phyloP scores from a whole-genome alignment of 139 green algal species.

The Yamagishiella unicocca region DNA sequence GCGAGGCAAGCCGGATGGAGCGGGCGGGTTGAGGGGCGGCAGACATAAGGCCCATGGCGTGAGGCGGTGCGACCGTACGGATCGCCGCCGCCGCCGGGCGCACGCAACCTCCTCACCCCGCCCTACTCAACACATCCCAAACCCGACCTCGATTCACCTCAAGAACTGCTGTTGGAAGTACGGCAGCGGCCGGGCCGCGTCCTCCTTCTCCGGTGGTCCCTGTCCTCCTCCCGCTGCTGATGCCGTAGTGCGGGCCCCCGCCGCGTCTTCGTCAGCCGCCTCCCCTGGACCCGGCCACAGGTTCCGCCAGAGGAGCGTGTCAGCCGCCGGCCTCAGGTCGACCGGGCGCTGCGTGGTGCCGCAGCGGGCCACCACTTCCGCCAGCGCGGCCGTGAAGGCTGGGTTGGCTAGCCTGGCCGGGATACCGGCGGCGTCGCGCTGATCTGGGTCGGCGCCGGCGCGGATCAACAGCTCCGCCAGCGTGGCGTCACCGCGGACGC shows the following conservation, averaged over 20 bases:
- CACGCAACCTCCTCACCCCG: too few species aligned
- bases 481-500: neutral
- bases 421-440: neutral
- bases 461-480: constrained; percentile 23
- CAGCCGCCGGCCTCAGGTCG: neutral
- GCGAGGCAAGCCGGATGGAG: too few species aligned
- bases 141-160: neutral
- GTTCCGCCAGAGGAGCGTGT: neutral
- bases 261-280: neutral
- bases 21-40: neutral
- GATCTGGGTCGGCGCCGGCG: constrained; percentile 22
- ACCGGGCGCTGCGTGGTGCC: too few species aligned
- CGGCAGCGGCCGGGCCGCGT: neutral
- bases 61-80: too few species aligned
- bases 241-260: neutral
- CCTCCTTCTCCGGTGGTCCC: too few species aligned
- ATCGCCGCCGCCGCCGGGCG: too few species aligned
- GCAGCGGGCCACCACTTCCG: neutral
- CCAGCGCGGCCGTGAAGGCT: neutral
- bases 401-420: neutral
- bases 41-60: neutral
- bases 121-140: neutral
- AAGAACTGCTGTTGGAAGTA: neutral
- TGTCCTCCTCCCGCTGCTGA: neutral
- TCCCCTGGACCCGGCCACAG: neutral